These are phyloP conservation scores for Paraphysoderma sedebokerense DNA, from an alignment of 371 early-diverging fungal genomes.

Conservation along the genomic window DNA sequence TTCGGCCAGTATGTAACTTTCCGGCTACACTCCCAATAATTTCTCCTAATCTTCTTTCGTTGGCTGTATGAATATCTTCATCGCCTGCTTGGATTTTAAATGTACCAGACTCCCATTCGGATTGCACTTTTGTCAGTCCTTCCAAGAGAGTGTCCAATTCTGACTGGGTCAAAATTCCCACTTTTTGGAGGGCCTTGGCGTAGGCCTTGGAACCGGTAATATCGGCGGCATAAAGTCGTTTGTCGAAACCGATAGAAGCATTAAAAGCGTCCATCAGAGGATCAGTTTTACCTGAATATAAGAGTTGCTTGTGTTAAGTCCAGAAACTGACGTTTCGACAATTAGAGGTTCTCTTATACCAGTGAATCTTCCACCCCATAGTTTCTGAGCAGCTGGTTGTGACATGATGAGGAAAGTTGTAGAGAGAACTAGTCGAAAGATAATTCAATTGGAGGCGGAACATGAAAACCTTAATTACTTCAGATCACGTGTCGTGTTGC, in stretches of 20 bases:
- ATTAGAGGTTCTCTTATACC: too few relatives aligned
- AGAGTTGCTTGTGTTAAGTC: too few relatives aligned
- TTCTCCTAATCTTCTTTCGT: slow-evolving; percentile 88
- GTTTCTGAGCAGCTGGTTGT: too few relatives aligned
- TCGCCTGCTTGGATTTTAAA: slow-evolving; percentile 65
- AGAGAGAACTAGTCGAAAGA: too few relatives aligned
- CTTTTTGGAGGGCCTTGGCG: slow-evolving; percentile 58
- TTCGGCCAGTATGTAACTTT: slow-evolving; percentile 91
- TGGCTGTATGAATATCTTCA: slow-evolving; percentile 97
- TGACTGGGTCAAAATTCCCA: slow-evolving; percentile 49
- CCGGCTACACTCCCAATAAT: slow-evolving; percentile 79
- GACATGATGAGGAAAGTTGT: too few relatives aligned
- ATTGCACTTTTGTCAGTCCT: slow-evolving; percentile 55
- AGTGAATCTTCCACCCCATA: too few relatives aligned
- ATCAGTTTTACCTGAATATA: slow-evolving; percentile 65
- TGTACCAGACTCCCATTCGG: slow-evolving; percentile 63
- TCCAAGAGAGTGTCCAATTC: slow-evolving; percentile 52
- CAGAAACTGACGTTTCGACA: too few relatives aligned
- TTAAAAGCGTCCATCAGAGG: slow-evolving; percentile 94
- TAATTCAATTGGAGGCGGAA: too few relatives aligned
- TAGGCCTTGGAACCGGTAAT: slow-evolving; percentile 78
- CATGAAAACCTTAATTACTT: too few relatives aligned
- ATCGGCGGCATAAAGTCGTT: slow-evolving; percentile 78
- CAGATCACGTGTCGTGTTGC: too few relatives aligned
- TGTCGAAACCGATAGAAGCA: slow-evolving; percentile 82